A percentile compares a stretch with the other conserved stretches of the same genome.
Conservation (phyloP, 2,329 filamentous ascomycete species). For the Stachybotrys chlorohalonatus region DNA sequence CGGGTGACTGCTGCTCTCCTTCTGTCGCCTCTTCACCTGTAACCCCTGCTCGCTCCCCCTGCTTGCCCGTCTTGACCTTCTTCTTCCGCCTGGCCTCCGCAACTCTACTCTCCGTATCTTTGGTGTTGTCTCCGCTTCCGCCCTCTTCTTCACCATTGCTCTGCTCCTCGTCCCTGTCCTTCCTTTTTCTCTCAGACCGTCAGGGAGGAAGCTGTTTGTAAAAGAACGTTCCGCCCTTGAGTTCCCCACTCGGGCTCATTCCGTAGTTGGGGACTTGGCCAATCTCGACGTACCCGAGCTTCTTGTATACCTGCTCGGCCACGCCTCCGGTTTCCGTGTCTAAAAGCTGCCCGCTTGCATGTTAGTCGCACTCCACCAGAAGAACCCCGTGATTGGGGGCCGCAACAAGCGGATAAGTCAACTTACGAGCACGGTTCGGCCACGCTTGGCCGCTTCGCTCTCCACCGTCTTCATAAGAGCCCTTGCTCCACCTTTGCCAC, state of each 20-base stretch:
- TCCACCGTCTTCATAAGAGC: constrained; percentile 46
- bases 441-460: constrained; percentile 36
- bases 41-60: background rate
- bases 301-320: constrained; percentile 44
- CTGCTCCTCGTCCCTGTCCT: background rate
- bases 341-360: constrained; percentile 28
- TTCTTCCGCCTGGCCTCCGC: background rate
- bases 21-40: background rate
- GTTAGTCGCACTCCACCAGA: background rate
- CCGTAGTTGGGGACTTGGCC: constrained; percentile 47
- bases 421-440: constrained; percentile 45
- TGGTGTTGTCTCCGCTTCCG: background rate
- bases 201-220: constrained; percentile 42
- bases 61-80: background rate
- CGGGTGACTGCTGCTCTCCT: background rate
- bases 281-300: constrained; percentile 46
- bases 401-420: background rate
- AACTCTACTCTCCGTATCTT: background rate
- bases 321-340: constrained; percentile 42
- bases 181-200: background rate
- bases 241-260: constrained; percentile 36
- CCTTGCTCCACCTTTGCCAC: constrained; percentile 41
- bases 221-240: constrained; percentile 45
- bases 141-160: background rate
- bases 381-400: background rate